These are phyloP conservation scores for Pisolithus tinctorius DNA, from an alignment of 768 basidiomycete species.

Conservation along the genomic window DNA sequence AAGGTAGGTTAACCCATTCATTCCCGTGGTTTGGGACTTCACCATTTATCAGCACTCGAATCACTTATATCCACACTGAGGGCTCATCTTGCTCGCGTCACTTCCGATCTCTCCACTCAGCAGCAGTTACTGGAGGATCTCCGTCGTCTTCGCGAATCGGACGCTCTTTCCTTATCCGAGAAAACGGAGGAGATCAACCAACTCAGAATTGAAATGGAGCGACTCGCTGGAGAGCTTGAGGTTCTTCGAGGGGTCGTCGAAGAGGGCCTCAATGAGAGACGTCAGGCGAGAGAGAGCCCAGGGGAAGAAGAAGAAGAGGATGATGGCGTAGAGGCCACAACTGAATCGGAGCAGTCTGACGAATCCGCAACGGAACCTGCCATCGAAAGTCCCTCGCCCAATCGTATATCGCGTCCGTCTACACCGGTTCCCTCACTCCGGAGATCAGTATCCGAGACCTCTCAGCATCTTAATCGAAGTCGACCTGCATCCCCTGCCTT, in stretches of 20 bases:
- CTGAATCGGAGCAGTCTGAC: background rate
- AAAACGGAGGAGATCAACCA: conserved; percentile 62
- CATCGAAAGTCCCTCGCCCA: background rate
- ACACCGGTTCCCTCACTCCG: background rate
- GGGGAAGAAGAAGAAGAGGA: conserved; percentile 7
- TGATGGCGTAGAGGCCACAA: conserved; percentile 1
- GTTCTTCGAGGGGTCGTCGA: conserved; percentile 84
- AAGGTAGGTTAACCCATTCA: conserved; percentile 47
- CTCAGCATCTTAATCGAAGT: background rate
- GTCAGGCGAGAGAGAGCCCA: conserved; percentile 42
- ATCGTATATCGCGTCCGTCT: background rate
- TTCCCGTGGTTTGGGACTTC: conserved; percentile 1
- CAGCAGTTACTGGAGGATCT: conserved; percentile 63
- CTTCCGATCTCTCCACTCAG: conserved; percentile 72
- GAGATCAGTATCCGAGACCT: background rate
- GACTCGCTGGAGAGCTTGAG: conserved; percentile 79
- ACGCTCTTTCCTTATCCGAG: conserved; percentile 47
- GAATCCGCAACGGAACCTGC: conserved; percentile 14
- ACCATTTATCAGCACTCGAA: conserved; percentile 58
- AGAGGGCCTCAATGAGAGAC: conserved; percentile 72
- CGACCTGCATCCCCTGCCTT: background rate
- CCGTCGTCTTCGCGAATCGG: conserved; percentile 55
- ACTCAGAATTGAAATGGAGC: conserved; percentile 70
- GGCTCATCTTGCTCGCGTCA: conserved; percentile 69
- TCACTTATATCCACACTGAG: conserved; percentile 69